Evolutionary conservation across 2,329 filamentous ascomycete genomes (phyloP).

Genomic region (Calonectria crousiana): DNA sequence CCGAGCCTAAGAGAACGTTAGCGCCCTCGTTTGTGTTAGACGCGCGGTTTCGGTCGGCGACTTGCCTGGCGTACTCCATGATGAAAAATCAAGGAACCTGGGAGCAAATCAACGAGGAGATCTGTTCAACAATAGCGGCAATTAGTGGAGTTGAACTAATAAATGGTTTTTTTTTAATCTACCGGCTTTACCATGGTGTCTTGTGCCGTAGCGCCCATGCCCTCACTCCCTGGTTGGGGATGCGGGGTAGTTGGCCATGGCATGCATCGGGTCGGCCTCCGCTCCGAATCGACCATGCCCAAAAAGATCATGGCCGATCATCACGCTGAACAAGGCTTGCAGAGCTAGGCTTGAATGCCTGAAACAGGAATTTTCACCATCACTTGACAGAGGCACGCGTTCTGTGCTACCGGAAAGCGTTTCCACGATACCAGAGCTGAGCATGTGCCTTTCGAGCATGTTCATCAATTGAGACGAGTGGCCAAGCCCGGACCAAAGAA

Average conservation of each 20-base stretch:
- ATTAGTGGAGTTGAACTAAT: conserved; percentile 8
- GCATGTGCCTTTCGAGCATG: neutral
- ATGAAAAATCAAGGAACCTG: neutral
- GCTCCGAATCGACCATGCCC: conserved; percentile 1
- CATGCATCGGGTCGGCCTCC: conserved; percentile 15
- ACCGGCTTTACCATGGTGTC: neutral
- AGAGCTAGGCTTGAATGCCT: neutral
- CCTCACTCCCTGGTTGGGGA: neutral
- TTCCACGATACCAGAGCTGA: neutral
- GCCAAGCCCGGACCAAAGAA: too few relatives aligned
- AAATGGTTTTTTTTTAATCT: neutral
- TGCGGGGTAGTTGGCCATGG: conserved; percentile 3
- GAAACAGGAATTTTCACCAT: neutral
- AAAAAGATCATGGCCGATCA: conserved; percentile 1
- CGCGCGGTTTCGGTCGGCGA: neutral
- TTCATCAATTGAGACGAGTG: neutral
- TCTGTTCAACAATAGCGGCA: neutral
- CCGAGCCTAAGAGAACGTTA: conserved; percentile 47
- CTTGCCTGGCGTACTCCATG: conserved; percentile 10
- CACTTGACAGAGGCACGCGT: neutral
- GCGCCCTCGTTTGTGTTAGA: neutral
- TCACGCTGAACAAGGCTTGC: neutral
- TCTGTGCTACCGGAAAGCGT: neutral
- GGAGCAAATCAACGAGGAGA: neutral
- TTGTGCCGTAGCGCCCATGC: neutral